Base-by-base conservation (phyloP, 192 early-diverging fungal genomes). In the Bifiguratus adelaidae region DNA sequence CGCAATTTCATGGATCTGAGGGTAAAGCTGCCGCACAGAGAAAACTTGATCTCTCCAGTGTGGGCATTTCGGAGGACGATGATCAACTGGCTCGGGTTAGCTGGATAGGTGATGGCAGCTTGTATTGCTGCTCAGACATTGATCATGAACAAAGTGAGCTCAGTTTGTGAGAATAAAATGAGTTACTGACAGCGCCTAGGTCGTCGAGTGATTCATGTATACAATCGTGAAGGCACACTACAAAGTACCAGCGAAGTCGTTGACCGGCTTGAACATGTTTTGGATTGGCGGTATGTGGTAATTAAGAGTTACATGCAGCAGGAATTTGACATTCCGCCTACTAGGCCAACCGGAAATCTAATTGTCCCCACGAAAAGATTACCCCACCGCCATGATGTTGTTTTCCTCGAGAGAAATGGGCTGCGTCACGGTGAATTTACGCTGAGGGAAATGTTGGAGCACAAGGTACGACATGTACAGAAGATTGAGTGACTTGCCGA, bases 351-450 rank as follows among this genome's bases (percentile, higher is more conserved):
- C 7, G 92, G 85, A 23, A 89, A 84, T 52, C 62, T 92, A 56
- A 89, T 91, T 23, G 82, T 83, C 4, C 76, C 86, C 2, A 89
- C 73, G 26, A 86, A 92, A 57, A 60, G 74, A 34, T 67, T 83
- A 28, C 78, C 82, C 21, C 76, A 89, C 44, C 69, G 78, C 5
- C 90, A 93, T 35, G 83, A 92, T 25, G 77, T 99, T 33, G 79
- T 89, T 5, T 99, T 96, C 45, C 92, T 92, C 44, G 95, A 99
- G 70, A 74, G 77, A 35, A 99, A 99, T 50, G 95, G 95, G 6
- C 65, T 96, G 30, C 73, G 89, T 11, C 95, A 95, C 60, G 91
- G 92, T 41, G 86, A 93, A 53, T 96, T 99, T 60, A 59, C 80
- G 6, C 60, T 99, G 28, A 68, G 88, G 15, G 78, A 82, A 24